Base-by-base conservation (phyloP, 768 basidiomycete genomes). In the Naganishia vaughanmartiniae region DNA sequence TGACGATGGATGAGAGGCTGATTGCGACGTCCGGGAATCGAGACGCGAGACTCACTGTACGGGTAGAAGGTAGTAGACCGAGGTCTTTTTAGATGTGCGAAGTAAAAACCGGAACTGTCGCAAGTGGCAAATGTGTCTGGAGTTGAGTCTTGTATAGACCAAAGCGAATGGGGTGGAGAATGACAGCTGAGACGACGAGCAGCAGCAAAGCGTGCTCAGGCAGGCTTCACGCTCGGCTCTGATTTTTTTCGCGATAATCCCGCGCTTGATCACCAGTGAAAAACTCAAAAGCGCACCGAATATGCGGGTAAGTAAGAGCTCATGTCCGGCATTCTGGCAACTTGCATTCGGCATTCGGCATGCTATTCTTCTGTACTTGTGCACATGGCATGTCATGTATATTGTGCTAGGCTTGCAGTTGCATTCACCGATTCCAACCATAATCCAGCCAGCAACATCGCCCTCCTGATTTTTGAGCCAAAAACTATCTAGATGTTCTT, bases 1-100 rank as follows among this genome's bases (percentile, higher is more conserved):
- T n/a, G 34, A 5, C 34, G 34, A 39, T 17, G 24, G 57, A 39
- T 58, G 10, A 58, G 34, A 17, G 57, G 4, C 9, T 30, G 3
- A 15, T 33, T 28, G 54, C 28, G 30, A 31, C 54, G 30, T 17
- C 51, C 24, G 54, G 15, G 28, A 26, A 31, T 4, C 54, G 2
- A 15, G 28, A 19, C 15, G 48, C 48, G 60, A 42, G 15, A 63
- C 60, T 63, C 60, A 63, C 60, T 63, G 60, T 63, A 63, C 57
- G 57, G 34, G 60, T 58, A 30, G 48, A 51, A 63, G 39, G 60
- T 34, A 58, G 31, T 58, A 63, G 60, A 63, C 60, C 60, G 60
- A 63, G 26, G 60, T 34, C 60, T 63, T 63, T 63, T 63, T 63
- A 45, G 60, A 42, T 42, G 48, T 63, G 60, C 60, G 33, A 63